These are phyloP conservation scores for Mortierella sp. DNA, from an alignment of 371 early-diverging fungal species.

Conservation along the genomic window DNA sequence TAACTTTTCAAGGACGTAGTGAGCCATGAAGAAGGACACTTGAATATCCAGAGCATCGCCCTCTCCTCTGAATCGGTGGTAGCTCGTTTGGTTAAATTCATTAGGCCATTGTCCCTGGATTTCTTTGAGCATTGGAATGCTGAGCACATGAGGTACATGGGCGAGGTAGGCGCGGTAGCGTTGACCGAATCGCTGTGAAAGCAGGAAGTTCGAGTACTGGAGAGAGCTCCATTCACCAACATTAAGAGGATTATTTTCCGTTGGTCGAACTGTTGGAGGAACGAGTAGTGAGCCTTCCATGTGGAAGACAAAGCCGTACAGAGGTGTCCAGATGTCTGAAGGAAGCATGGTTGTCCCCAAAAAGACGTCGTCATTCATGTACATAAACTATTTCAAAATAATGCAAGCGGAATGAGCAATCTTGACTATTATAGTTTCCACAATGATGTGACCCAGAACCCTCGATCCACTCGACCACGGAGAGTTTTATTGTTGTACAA, in stretches of 20 bases:
- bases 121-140: slow-evolving; percentile 47
- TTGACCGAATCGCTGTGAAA: slow-evolving; percentile 54
- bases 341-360: slow-evolving; percentile 29
- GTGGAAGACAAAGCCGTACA: slow-evolving; percentile 58
- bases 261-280: slow-evolving; percentile 26
- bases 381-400: slow-evolving; percentile 47
- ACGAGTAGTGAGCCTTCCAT: slow-evolving; percentile 41
- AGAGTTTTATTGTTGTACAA: too few species aligned
- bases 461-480: too few species aligned
- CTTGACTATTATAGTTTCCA: too few species aligned
- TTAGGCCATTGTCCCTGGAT: slow-evolving; percentile 41
- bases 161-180: slow-evolving; percentile 51
- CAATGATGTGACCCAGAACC: too few species aligned
- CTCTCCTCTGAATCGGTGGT: slow-evolving; percentile 55
- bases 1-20: slow-evolving; percentile 56
- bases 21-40: slow-evolving; percentile 53
- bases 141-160: slow-evolving; percentile 52
- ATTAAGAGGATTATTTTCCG: slow-evolving; percentile 21
- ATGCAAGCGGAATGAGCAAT: too few species aligned
- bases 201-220: slow-evolving; percentile 49
- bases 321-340: slow-evolving; percentile 51
- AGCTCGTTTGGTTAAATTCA: slow-evolving; percentile 35
- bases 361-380: slow-evolving; percentile 59
- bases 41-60: slow-evolving; percentile 47
- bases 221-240: slow-evolving; percentile 57